phyloP scores from a whole-genome alignment of 2,329 filamentous ascomycete genomes.

The Neofusicoccum laricinum region DNA sequence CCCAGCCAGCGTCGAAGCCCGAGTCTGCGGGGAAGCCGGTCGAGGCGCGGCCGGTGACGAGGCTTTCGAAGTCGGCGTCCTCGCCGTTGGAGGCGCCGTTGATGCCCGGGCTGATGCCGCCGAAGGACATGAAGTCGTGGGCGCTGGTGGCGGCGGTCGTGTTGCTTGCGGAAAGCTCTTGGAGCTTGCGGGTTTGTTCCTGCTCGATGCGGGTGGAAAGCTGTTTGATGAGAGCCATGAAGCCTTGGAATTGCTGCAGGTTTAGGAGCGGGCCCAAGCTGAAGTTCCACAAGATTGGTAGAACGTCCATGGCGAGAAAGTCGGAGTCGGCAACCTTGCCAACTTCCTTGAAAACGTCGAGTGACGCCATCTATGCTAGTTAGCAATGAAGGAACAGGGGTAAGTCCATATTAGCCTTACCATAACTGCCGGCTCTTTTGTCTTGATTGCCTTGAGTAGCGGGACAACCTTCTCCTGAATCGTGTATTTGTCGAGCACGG shows the following conservation, averaged over 20 bases:
- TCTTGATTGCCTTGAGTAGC: constrained; percentile 88
- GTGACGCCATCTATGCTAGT: constrained; percentile 64
- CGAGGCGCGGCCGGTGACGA: constrained; percentile 71
- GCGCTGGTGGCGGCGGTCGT: constrained; percentile 51
- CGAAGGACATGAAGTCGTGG: constrained; percentile 70
- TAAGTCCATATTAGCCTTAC: constrained; percentile 27
- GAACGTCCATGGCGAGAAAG: constrained; percentile 85
- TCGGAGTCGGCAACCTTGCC: constrained; percentile 80
- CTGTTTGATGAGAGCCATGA: constrained; percentile 83
- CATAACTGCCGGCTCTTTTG: constrained; percentile 97
- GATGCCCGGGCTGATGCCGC: constrained; percentile 48
- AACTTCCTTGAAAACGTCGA: constrained; percentile 81
- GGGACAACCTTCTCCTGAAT: constrained; percentile 97
- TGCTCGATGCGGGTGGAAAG: constrained; percentile 79
- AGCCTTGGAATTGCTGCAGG: constrained; percentile 77
- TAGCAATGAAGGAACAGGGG: background rate
- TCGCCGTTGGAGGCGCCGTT: constrained; percentile 55
- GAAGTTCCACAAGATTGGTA: constrained; percentile 90
- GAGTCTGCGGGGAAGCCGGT: constrained; percentile 36
- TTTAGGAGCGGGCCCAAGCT: constrained; percentile 85
- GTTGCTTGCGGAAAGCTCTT: constrained; percentile 68
- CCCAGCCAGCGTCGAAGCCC: constrained; percentile 45
- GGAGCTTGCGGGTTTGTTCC: constrained; percentile 84
- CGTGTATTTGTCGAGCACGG: constrained; percentile 92
- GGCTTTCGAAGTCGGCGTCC: constrained; percentile 78